Percentiles rank a stretch among this genome's conserved stretches.
Conservation (phyloP, 2,329 filamentous ascomycete species). For the Apiospora rasikravindrae region DNA sequence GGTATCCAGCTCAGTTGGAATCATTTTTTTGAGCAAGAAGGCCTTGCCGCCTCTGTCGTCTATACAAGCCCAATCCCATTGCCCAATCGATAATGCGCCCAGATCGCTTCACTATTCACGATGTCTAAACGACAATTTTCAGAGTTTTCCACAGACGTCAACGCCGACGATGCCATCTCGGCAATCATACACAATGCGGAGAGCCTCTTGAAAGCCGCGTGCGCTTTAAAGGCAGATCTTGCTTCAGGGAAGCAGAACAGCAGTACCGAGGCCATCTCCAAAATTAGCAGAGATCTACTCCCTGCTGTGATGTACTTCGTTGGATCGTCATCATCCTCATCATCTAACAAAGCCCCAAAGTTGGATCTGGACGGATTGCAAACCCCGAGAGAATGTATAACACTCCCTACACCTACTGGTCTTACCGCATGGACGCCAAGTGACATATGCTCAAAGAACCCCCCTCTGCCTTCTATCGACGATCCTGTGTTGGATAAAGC, state of each 20-base stretch:
- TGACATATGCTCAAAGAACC: constrained; percentile 54
- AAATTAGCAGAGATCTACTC: constrained; percentile 32
- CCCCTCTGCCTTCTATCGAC: constrained; percentile 65
- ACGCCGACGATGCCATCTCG: constrained; percentile 32
- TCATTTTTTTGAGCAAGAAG: too few relatives aligned
- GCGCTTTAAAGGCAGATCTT: constrained; percentile 41
- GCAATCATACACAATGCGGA: constrained; percentile 43
- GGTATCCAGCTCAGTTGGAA: not conserved
- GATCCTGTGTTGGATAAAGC: constrained; percentile 64
- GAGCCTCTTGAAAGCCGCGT: constrained; percentile 45
- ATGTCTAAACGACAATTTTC: constrained; percentile 47
- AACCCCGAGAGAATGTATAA: constrained; percentile 21
- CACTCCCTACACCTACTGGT: constrained; percentile 31
- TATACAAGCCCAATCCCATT: too few relatives aligned
- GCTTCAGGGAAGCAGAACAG: constrained; percentile 27
- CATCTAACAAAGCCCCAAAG: constrained; percentile 33
- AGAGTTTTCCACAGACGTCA: constrained; percentile 26
- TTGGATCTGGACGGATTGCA: constrained; percentile 27
- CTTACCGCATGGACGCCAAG: constrained; percentile 56
- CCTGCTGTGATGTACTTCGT: constrained; percentile 28
- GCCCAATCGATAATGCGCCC: not conserved
- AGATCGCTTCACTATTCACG: not conserved
- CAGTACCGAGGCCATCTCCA: constrained; percentile 26
- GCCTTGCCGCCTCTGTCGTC: not conserved
- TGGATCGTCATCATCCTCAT: constrained; percentile 6